Base-by-base conservation (phyloP, 805 yeast genomes). In the Ogataea paradorogensis region DNA sequence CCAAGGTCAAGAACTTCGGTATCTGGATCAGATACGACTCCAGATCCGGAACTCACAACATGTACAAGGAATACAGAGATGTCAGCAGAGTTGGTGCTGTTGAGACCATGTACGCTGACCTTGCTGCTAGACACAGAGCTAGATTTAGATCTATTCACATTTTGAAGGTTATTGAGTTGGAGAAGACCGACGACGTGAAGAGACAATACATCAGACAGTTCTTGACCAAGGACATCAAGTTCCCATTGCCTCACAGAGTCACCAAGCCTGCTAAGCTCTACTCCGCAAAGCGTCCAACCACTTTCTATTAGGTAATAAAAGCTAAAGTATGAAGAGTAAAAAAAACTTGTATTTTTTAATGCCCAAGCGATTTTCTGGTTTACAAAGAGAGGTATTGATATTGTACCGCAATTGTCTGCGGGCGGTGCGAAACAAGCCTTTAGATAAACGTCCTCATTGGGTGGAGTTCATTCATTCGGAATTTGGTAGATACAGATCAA, bases 41-140 rank as follows among this genome's bases (percentile, higher is more conserved):
- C 58, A 95, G 99, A 85, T 93, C 99, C 61, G 99, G 99, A 80
- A 90, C 96, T 67, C 99, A 93, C 95, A 93, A 93, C 95, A 93
- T 93, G 97, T 93, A 93, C 96, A 93, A 93, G 83, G 99, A 93
- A 81, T 87, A 88, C 93, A 89, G 99, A 78, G 99, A 91, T 66
- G 95, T 91, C 63, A 76, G 96, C 80, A 93, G 99, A 81, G 95
- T 89, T 55, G 95, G 87, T 73, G 99, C 98, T 61, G 97, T 93
- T 69, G 95, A 86, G 75, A 78, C 93, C 69, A 84, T 93, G 84
- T 93, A 93, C 93, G 90, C 85, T 74, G 99, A 93, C 77, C 85
- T 93, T 85, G 99, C 99, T 76, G 97, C 99, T 62, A 90, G 99
- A 81, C 99, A 93, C 95, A 89, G 99, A 84, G 93, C 99, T 69